Percentiles rank a stretch among this genome's conserved stretches.
Evolutionary conservation across 2,329 filamentous ascomycete species (phyloP).

Genomic region (Blumeria hordei): DNA sequence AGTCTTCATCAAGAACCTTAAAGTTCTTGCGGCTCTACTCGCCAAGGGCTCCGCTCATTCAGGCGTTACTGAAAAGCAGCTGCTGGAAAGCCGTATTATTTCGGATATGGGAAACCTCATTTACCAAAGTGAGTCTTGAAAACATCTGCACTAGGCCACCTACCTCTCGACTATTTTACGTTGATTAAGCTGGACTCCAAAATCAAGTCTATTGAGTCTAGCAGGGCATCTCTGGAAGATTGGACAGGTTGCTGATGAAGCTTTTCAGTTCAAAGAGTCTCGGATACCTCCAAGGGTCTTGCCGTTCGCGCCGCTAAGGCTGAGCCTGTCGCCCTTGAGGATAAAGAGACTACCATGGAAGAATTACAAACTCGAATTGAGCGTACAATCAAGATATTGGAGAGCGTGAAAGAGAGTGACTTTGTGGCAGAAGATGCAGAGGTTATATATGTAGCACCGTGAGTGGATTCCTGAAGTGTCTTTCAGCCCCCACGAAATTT

Average conservation of each 20-base stretch:
- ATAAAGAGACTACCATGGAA: conserved; percentile 23
- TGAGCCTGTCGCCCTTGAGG: conserved; percentile 15
- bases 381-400: conserved; percentile 22
- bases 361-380: conserved; percentile 24
- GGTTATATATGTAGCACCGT: background rate
- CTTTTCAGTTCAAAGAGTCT: conserved; percentile 18
- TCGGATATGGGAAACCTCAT: conserved; percentile 25
- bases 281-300: conserved; percentile 19
- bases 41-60: conserved; percentile 20
- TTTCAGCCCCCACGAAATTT: too few relatives aligned
- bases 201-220: too few relatives aligned
- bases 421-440: background rate
- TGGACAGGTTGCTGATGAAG: background rate
- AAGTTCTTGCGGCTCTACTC: conserved; percentile 20
- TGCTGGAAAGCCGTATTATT: conserved; percentile 19
- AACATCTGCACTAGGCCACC: too few relatives aligned
- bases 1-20: conserved; percentile 19
- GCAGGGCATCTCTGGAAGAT: background rate
- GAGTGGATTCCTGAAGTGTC: too few relatives aligned
- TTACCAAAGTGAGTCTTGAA: conserved; percentile 17
- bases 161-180: too few relatives aligned
- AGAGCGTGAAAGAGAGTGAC: conserved; percentile 16
- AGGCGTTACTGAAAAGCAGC: conserved; percentile 14
- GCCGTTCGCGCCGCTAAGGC: conserved; percentile 17
- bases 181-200: too few relatives aligned